Evolutionary conservation across 148 eudicot species (phyloP).

Genomic region (Rhododendron mucronatum): DNA sequence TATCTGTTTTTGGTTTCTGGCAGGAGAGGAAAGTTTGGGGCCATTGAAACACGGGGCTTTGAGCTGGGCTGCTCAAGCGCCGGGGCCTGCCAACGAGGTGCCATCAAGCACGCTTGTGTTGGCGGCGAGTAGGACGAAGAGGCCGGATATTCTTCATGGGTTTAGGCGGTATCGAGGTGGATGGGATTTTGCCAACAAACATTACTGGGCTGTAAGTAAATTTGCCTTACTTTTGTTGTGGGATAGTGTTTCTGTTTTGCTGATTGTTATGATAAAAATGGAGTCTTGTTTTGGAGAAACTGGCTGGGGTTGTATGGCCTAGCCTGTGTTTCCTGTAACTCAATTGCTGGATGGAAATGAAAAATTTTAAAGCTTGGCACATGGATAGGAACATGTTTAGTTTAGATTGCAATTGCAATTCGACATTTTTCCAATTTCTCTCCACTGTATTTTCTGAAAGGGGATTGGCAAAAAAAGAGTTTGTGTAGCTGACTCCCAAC

Average conservation of each 20-base stretch:
- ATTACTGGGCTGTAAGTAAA: conserved; percentile 94
- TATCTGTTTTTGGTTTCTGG: neutral
- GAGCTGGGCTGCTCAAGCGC: conserved; percentile 55
- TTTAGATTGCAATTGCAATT: neutral
- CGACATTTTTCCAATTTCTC: neutral
- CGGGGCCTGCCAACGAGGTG: conserved; percentile 47
- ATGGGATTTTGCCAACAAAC: conserved; percentile 82
- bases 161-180: conserved; percentile 75
- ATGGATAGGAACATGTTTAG: neutral
- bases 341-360: neutral
- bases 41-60: conserved; percentile 47
- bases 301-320: neutral
- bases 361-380: neutral
- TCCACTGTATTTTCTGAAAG: neutral
- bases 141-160: conserved; percentile 72
- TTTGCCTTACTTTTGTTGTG: neutral
- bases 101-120: conserved; percentile 52
- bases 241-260: neutral
- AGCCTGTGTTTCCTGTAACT: neutral
- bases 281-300: neutral
- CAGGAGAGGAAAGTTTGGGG: conserved; percentile 56
- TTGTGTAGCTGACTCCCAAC: neutral
- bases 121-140: conserved; percentile 70
- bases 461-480: neutral
- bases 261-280: neutral